Percentiles rank a stretch among this genome's conserved stretches.
These are phyloP conservation scores for Pseudocercospora musae DNA, from an alignment of 2,329 filamentous ascomycete species.

Conservation along the genomic window DNA sequence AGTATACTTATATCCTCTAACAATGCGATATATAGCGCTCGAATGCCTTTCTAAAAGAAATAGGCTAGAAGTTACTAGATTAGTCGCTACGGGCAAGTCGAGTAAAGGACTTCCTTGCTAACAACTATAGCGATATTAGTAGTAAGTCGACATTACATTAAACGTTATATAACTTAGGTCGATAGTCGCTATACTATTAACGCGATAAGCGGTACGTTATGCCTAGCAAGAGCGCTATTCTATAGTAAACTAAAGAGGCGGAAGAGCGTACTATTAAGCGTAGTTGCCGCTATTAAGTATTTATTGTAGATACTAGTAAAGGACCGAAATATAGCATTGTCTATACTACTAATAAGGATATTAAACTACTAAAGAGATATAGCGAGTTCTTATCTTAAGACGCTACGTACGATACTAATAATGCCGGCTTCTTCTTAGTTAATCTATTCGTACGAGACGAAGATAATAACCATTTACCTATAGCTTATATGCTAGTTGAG, in stretches of 20 bases:
- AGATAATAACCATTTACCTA: background rate
- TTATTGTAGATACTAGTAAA: background rate
- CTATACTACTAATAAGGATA: background rate
- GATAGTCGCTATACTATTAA: background rate
- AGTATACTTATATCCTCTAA: background rate
- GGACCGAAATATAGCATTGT: background rate
- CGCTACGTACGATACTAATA: background rate
- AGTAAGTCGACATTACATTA: background rate
- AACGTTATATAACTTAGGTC: background rate
- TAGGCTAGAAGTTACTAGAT: background rate
- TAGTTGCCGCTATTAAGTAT: background rate
- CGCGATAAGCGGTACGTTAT: background rate
- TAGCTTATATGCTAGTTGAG: background rate
- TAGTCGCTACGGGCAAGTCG: background rate
- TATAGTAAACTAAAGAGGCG: background rate
- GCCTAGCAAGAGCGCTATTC: background rate
- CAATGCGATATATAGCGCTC: background rate
- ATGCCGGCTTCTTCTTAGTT: background rate
- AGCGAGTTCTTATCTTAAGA: background rate
- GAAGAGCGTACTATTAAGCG: background rate
- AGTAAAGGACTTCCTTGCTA: background rate
- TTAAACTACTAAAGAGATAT: background rate
- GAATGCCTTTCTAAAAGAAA: background rate
- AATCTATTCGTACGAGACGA: background rate
- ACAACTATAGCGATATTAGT: background rate